Evolutionary conservation across 306 rosid genomes (phyloP), one percentile per base, ranked within the genome.

Genomic region (Malus sylvestris): DNA sequence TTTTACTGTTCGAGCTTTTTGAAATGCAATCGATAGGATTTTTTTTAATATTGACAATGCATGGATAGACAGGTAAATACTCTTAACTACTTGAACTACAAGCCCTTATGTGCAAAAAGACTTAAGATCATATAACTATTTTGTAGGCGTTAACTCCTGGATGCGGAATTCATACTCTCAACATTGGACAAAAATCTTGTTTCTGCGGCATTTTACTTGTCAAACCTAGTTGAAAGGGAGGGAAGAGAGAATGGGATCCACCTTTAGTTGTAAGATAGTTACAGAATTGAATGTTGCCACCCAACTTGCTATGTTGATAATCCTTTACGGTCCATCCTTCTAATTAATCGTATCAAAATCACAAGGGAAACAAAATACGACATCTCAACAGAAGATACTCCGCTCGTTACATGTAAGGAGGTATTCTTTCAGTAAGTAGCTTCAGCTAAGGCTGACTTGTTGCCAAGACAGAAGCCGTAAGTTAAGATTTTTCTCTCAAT

Each of bases 231-330:
- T 63, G 90, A 81, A 76, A 59, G 76, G 64, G 81, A 81, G 61
- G 76, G 82, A 67, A 79, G 84, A 63, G 70, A 69, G 72, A 40
- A 79, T 79, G 85, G 90, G 85, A 74, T 79, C 87, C 90, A 79
- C 86, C 84, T 35, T 27, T 51, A 46, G 82, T 78, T 78, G 82
- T 76, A 68, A 78, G 87, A 79, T 81, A 49, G 86, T 40, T 81
- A 78, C 82, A 70, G 80, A 83, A 81, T 86, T 86, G 61, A 86
- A 83, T 83, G 80, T 80, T 49, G 30, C 83, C 67, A 81, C 86
- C 85, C 82, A 83, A 81, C 87, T 81, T 83, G 73, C n/a, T 72
- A 30, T 72, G 74, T 38, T 53, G 57, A 80, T 70, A 74, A 74
- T 80, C 83, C 71, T 59, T 68, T 22, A 15, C 16, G 32, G 25